Evolutionary conservation across 495 filamentous ascomycete genomes (phyloP), one percentile per base, ranked within the genome.

Genomic region (Glutinoglossum americanum): DNA sequence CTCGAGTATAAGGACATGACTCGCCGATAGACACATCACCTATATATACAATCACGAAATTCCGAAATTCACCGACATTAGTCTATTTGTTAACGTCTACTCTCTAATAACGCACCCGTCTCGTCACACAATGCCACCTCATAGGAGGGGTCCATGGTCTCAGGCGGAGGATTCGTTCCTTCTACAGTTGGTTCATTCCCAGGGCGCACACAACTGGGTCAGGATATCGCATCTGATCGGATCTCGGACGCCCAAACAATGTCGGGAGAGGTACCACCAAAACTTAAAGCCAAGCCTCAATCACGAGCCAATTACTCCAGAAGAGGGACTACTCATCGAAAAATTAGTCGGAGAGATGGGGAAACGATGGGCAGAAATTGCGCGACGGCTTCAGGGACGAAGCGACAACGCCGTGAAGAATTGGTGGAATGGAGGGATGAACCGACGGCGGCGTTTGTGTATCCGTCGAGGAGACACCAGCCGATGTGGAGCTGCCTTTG

Each of bases 321-420:
- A 96, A 58, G 92, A 98, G 69, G 90, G 89, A 9, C 70, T 76
- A 37, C 66, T 79, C 64, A 96, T 98, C 66, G 85, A 93, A 69
- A 73, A 77, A 51, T 73, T 92, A 70, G 89, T 96, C 35, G 69
- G 67, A 26, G 80, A 88, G 60, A 83, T 85, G 74, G 92, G 92
- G 51, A 93, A 87, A 71, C 76, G 84, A 27, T 98, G 92, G 92
- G 92, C 92, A 2, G 87, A 96, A 62, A 97, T 98, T 62, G 89
- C 92, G 27, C 78, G 92, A 63, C 73, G 78, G 19, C 78, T 98
- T 25, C 78, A 82, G 19, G 90, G 89, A 60, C 81, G 92, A 62
- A 94, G 89, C 71, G 92, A 98, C 74, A 98, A 98, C 65, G 85
- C 87, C 33, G 89, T 98, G 54, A 98, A 98, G 79, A 98, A 98